These are phyloP conservation scores for Pelargonium myrrhifolium DNA, from an alignment of 441 rosid species.

Conservation along the genomic window DNA sequence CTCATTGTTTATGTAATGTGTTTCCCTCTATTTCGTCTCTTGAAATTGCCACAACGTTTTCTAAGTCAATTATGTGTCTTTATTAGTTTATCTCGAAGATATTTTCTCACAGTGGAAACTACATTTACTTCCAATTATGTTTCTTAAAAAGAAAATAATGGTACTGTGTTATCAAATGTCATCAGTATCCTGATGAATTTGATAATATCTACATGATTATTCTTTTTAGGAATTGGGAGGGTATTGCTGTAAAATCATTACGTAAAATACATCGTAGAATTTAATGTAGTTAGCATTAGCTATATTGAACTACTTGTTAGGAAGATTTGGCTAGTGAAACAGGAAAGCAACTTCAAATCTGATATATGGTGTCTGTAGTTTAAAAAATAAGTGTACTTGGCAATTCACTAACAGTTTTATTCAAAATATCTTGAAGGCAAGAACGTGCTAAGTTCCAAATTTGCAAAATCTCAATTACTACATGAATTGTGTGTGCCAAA, in stretches of 20 bases:
- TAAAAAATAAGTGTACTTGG: too few species aligned
- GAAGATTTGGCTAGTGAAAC: neutral
- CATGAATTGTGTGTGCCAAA: neutral
- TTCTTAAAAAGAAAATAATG: neutral
- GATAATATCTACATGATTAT: neutral
- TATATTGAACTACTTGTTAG: neutral
- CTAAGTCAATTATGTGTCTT: too few species aligned
- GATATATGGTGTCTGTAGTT: too few species aligned
- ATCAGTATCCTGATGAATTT: neutral
- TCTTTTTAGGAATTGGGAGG: neutral
- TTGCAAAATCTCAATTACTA: neutral
- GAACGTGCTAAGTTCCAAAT: neutral
- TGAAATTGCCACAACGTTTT: too few species aligned
- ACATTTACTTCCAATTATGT: neutral
- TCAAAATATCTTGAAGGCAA: neutral
- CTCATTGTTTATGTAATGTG: too few species aligned
- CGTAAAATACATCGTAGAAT: neutral
- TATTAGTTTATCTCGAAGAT: neutral
- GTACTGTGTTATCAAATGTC: neutral
- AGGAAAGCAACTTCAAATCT: too few species aligned
- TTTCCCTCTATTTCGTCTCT: too few species aligned
- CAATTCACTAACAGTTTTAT: neutral
- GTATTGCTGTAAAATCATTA: neutral
- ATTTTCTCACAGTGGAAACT: neutral
- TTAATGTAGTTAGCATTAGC: neutral